Evolutionary conservation across 2,329 filamentous ascomycete genomes (phyloP).

Genomic region (Venturia oleaginea): DNA sequence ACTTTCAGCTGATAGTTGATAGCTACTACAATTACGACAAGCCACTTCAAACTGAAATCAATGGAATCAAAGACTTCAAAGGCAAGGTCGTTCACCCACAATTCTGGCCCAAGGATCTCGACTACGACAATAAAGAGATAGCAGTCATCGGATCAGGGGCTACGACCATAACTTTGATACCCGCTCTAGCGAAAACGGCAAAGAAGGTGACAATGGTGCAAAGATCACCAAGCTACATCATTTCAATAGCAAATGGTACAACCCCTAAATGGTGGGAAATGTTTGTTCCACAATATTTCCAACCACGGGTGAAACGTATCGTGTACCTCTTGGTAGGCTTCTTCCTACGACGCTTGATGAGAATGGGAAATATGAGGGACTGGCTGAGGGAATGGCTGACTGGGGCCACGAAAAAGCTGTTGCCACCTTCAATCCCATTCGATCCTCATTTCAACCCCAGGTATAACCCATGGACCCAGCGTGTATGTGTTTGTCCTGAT

Average conservation of each 20-base stretch:
- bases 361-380: slow-evolving; percentile 45
- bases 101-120: slow-evolving; percentile 63
- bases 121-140: slow-evolving; percentile 58
- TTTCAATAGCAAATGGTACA: slow-evolving; percentile 36
- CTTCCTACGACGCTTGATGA: slow-evolving; percentile 42
- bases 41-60: slow-evolving; percentile 52
- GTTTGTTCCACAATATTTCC: slow-evolving; percentile 13
- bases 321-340: slow-evolving; percentile 42
- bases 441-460: slow-evolving; percentile 38
- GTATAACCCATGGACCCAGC: slow-evolving; percentile 56
- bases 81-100: slow-evolving; percentile 60
- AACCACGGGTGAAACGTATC: slow-evolving; percentile 41
- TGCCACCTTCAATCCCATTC: slow-evolving; percentile 39
- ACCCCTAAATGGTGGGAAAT: not conserved
- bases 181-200: slow-evolving; percentile 57
- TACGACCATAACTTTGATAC: slow-evolving; percentile 69
- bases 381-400: slow-evolving; percentile 42
- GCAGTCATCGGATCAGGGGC: slow-evolving; percentile 73
- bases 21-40: slow-evolving; percentile 63
- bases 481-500: slow-evolving; percentile 59
- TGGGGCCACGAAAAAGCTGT: slow-evolving; percentile 33
- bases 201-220: slow-evolving; percentile 69
- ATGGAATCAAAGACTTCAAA: slow-evolving; percentile 56
- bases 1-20: not conserved
- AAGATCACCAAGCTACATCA: slow-evolving; percentile 63